Evolutionary conservation across 495 filamentous ascomycete species (phyloP), one percentile per base, ranked within the genome.

Genomic region (Neurospora tetrasperma): DNA sequence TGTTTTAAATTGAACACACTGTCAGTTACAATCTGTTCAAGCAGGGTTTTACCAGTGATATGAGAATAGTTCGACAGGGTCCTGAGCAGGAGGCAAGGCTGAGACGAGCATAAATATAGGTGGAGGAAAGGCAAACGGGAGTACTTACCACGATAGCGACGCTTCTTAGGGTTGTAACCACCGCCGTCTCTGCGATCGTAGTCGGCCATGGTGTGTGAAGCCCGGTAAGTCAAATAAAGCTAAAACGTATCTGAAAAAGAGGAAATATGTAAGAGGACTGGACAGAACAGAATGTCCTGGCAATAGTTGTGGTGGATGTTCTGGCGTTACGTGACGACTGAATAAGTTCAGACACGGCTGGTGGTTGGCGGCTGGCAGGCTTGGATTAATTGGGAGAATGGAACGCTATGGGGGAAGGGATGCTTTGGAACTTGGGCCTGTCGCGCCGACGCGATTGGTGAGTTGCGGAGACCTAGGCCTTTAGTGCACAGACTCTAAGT

Each of bases 121-220:
- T 41, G 35, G 18, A 23, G 41, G 31, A 69, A 68, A n/a, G 35
- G 11, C 11, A 41, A 11, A 44, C 40, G 27, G 46, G 41, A 40
- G 4, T 44, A 74, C 82, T 76, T 75, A 88, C 87, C 87, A 86
- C 86, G 79, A 69, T 85, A 79, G 68, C 78, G 85, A 72, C 87
- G 82, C 73, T 85, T 83, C 82, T 94, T 96, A 78, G 92, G 88
- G 76, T 89, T 89, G 78, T 85, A 80, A 43, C 88, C 87, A 71
- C 87, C 85, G 70, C 87, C 83, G 46, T 82, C 84, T 79, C 92
- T 86, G 71, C 89, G 87, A 74, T 93, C 92, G 81, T 89, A 88
- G 74, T 94, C 92, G 62, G 90, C 90, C 93, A 96, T 96, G 41
- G 75, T 72, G 11, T 75, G 62, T 66, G 20, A 35, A 20, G 10